Evolutionary conservation across 169 alveolate species (phyloP), one percentile per base, ranked within the genome.

Genomic region (Sarcocystis neurona): DNA sequence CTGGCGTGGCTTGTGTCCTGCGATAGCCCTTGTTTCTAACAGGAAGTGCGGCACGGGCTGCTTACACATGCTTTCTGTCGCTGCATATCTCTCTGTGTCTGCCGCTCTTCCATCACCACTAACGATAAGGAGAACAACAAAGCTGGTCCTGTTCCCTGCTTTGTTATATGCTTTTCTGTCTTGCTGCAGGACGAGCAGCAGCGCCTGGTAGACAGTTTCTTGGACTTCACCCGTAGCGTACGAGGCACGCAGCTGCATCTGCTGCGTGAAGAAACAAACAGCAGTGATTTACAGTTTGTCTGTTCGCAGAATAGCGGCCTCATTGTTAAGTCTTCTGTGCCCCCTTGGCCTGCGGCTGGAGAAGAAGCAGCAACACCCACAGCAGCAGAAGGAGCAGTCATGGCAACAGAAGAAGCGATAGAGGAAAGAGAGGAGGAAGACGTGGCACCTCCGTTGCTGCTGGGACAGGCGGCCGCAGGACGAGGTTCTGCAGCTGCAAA

Each of bases 181-280:
- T 68, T 32, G 46, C 34, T 37, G 15, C 90, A 85, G 90, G 44
- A 47, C 58, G 90, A 72, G 39, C 90, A 86, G 66, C 85, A 74
- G 44, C 15, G 77, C 43, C 85, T 86, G 60, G 90, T 86, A 50
- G 90, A 86, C 46, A 53, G 90, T 34, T 86, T 86, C 50, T 41
- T 86, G 56, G 90, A 86, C 53, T 86, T 70, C 68, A 84, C 90
- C 50, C 85, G 58, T 4, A 79, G 60, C 48, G 90, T 86, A 63
- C 32, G 85, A n/a, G 90, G 90, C 37, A 56, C 85, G 32, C 90
- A 86, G 86, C 60, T 86, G 70, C 90, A 86, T 30, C 86, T 86
- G 86, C 86, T 86, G 84, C 90, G 90, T 23, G 90, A 74, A 79
- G 78, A 86, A n/a, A n/a, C n/a, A 34, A 80, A 84, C 70, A 68